Evolutionary conservation across 2,329 filamentous ascomycete genomes (phyloP).

Genomic region (Arthrocladium fulminans): DNA sequence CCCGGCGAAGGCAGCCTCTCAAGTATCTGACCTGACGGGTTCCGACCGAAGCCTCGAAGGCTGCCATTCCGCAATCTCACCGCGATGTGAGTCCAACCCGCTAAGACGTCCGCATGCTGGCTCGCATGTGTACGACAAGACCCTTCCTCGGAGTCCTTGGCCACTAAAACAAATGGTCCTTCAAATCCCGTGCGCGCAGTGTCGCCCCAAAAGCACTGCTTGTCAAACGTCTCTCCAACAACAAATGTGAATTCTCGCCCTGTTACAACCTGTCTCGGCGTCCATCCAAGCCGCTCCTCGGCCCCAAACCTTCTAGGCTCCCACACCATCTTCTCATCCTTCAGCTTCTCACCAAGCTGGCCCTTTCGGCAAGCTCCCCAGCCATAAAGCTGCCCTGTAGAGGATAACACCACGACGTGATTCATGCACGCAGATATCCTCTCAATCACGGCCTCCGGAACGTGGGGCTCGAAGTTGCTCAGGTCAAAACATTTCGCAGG

Average conservation of each 20-base stretch:
- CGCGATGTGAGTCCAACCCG: neutral
- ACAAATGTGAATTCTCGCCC: conserved; percentile 81
- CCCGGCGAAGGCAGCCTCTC: conserved; percentile 42
- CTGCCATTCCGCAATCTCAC: neutral
- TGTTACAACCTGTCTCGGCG: conserved; percentile 59
- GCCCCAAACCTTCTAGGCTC: conserved; percentile 54
- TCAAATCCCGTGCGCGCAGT: neutral
- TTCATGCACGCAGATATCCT: conserved; percentile 57
- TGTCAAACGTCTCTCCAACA: conserved; percentile 34
- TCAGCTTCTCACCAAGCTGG: conserved; percentile 58
- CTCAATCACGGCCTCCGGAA: conserved; percentile 27
- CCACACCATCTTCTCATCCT: conserved; percentile 42
- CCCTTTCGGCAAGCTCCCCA: conserved; percentile 86
- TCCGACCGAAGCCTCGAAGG: conserved; percentile 67
- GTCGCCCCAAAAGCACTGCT: neutral
- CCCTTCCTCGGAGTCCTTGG: neutral
- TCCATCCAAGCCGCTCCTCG: conserved; percentile 50
- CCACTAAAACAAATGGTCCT: neutral
- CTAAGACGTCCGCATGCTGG: too few relatives aligned
- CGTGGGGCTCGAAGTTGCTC: conserved; percentile 2
- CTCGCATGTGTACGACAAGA: too few relatives aligned
- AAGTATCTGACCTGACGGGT: conserved; percentile 75
- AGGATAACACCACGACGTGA: conserved; percentile 65
- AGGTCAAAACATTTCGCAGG: conserved; percentile 12
- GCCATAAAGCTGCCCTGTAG: conserved; percentile 68